Conservation (phyloP, 345 rosid genomes). For the Eucalyptus curtisii region DNA sequence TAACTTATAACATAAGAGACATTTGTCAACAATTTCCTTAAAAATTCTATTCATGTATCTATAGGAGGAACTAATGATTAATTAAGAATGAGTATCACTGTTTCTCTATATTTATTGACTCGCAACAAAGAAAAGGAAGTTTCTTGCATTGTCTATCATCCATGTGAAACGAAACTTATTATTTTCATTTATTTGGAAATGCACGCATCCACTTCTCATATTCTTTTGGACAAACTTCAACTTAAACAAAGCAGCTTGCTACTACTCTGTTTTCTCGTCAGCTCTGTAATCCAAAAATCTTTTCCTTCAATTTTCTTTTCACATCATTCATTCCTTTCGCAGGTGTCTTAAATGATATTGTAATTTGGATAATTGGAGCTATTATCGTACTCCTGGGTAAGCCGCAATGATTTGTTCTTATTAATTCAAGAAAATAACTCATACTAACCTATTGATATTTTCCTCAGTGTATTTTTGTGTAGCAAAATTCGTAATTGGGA, state of each 20-base stretch:
- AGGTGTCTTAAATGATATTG: neutral
- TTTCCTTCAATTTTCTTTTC: neutral
- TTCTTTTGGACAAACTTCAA: neutral
- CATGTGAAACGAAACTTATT: neutral
- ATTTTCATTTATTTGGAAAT: neutral
- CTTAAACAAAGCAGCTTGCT: neutral
- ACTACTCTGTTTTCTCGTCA: neutral
- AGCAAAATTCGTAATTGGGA: neutral
- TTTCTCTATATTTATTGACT: neutral
- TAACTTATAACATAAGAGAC: neutral
- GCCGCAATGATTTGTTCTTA: neutral
- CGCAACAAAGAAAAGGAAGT: neutral
- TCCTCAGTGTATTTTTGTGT: neutral
- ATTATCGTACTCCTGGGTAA: neutral
- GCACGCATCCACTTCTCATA: neutral
- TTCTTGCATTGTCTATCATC: neutral
- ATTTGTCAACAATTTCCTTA: neutral
- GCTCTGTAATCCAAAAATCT: neutral
- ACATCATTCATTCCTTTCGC: neutral
- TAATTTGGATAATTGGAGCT: neutral
- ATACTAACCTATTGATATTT: neutral
- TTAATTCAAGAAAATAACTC: neutral
- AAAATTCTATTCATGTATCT: neutral
- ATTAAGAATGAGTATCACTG: neutral
- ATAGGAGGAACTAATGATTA: neutral